Conservation (phyloP, 768 basidiomycete genomes). For the Trametes sanguinea region DNA sequence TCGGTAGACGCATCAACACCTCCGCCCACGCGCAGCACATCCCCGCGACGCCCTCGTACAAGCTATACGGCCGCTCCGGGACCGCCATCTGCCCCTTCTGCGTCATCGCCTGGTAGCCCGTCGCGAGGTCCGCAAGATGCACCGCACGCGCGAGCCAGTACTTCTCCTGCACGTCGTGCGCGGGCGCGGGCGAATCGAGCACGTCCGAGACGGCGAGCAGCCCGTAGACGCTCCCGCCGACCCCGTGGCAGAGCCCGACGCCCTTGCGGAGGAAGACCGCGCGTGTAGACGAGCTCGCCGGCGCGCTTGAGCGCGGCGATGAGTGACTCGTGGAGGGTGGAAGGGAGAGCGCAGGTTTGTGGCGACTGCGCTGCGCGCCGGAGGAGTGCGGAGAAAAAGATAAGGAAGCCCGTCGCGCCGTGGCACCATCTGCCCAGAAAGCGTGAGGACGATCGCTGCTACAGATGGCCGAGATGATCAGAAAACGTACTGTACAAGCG, state of each 20-base stretch:
- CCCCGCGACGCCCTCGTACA: slow-evolving; percentile 60
- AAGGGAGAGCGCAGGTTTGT: slow-evolving; percentile 27
- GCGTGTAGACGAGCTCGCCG: slow-evolving; percentile 46
- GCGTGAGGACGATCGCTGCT: not conserved
- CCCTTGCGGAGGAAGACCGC: slow-evolving; percentile 58
- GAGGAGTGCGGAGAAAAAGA: slow-evolving; percentile 48
- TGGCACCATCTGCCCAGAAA: slow-evolving; percentile 53
- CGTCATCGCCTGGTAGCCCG: slow-evolving; percentile 36
- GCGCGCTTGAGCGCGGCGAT: slow-evolving; percentile 40
- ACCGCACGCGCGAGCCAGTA: slow-evolving; percentile 43
- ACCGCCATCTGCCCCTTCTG: slow-evolving; percentile 43
- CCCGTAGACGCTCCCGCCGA: slow-evolving; percentile 55
- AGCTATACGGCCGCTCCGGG: slow-evolving; percentile 56
- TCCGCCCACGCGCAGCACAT: slow-evolving; percentile 61
- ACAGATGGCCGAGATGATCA: not conserved
- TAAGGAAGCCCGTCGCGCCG: slow-evolving; percentile 53
- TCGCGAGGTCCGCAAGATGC: slow-evolving; percentile 51
- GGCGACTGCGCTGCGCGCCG: slow-evolving; percentile 31
- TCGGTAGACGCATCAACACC: slow-evolving; percentile 29
- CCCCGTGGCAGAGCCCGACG: slow-evolving; percentile 61
- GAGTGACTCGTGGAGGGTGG: slow-evolving; percentile 32
- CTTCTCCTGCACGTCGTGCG: slow-evolving; percentile 1
- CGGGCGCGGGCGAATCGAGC: slow-evolving; percentile 35
- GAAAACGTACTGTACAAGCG: slow-evolving; percentile 50
- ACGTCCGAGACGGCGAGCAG: slow-evolving; percentile 50